Base-by-base conservation (phyloP, 441 rosid species). In the Erysimum cheiri region DNA sequence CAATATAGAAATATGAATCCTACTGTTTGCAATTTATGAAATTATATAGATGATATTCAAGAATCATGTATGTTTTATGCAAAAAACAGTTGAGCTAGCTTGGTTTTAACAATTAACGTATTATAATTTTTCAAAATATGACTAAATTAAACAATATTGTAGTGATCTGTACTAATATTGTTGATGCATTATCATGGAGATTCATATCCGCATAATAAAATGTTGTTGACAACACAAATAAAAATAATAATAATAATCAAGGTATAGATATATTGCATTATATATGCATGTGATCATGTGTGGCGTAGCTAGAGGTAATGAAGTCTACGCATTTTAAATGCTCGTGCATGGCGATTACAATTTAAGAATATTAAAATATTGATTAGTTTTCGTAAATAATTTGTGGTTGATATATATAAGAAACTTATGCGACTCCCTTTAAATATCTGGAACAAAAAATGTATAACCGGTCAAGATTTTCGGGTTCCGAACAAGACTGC, bases 321-420 rank as follows among this genome's bases (percentile, higher is more conserved):
- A 50, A 49, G 1, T 64, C 8, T 9, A 48, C 35, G 47, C 22
- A 22, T 22, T 48, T n/a, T 8, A 48, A 65, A 65, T 54, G 39
- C 52, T 53, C 29, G 6, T 39, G 40, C 29, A 3, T 39, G 40
- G 60, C 19, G 50, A 9, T 64, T n/a, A 35, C 47, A 39, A 19
- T 5, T 43, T 22, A 48, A 32, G 41, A 32, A 31, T 24, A 47
- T 8, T 48, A 49, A 26, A 50, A 43, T 33, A 4, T 50, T 26
- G 9, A 26, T 50, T 8, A 26, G 32, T 2, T 50, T 4, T 12
- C 35, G 54, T 48, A 48, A 24, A 50, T 50, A 26, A 24, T 50
- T 26, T 50, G 10, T 12, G 33, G 56, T 12, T 50, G 17, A n/a
- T n/a, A n/a, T n/a, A 26, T 12, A 26, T 49, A 49, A 24, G 14